Evolutionary conservation across 371 early-diverging fungal genomes (phyloP), one percentile per base, ranked within the genome.

Genomic region (Mycotypha africana): DNA sequence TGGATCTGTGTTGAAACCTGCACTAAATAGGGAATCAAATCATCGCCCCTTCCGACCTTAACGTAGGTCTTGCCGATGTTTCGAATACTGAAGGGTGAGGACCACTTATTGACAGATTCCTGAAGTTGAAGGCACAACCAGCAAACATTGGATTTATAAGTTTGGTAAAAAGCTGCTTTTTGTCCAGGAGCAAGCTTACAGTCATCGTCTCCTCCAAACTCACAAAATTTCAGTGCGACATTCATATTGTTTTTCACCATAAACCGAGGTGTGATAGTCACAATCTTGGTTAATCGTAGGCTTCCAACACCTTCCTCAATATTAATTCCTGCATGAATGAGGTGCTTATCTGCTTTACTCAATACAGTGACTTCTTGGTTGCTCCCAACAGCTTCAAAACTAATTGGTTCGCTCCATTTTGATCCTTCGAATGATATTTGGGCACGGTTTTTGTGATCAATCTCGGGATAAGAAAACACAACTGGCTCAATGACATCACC

Each of bases 351-450:
- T 23, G 49, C 24, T n/a, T 60, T 51, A 1, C 55, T 38, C 3
- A 80, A 68, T 11, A 89, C 55, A 3, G 60, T 56, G 0, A 88
- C 68, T 21, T 85, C 88, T 40, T 76, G 77, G 0, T 71, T 59
- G 31, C 82, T 84, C 2, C 93, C 93, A 16, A 91, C 84, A 1
- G 89, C 88, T 51, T 93, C 93, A 41, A 93, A 89, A 56, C 88
- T 88, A 39, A 91, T 56, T 1, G 85, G 84, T 54, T 74, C 64
- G 52, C 89, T 88, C 88, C 86, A 89, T n/a, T 86, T 86, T 0
- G 86, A 81, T 3, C 73, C 72, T 7, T 52, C 62, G 12, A 81
- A 67, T n/a, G 80, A 67, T 14, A 91, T 65, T 28, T 81, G 73
- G 0, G 86, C 82, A 14, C 92, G 74, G 51, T 86, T 89, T n/a